A percentile compares a stretch with the other conserved stretches of the same genome.
Evolutionary conservation across 805 yeast species (phyloP).

Genomic region (Candida taoyuanica): DNA sequence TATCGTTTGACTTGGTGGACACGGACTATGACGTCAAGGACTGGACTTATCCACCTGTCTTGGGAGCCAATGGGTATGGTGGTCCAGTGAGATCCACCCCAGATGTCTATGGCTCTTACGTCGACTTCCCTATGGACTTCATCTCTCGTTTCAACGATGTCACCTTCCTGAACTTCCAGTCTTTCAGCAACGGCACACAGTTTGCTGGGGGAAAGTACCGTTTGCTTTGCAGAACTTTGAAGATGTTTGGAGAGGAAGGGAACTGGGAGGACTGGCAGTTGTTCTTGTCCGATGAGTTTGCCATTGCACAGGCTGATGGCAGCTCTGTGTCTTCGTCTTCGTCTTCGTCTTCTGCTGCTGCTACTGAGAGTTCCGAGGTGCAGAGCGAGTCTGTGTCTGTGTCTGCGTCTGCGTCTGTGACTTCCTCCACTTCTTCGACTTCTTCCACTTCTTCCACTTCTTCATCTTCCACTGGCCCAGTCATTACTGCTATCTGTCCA

Average conservation of each 20-base stretch:
- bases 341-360: slow-evolving; percentile 1
- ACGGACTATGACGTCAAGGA: slow-evolving; percentile 9
- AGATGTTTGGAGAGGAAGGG: slow-evolving; percentile 7
- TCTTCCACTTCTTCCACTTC: slow-evolving; percentile 1
- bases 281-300: slow-evolving; percentile 7
- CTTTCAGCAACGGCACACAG: slow-evolving; percentile 10
- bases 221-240: slow-evolving; percentile 10
- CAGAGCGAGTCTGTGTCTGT: slow-evolving; percentile 2
- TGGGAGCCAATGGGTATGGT: slow-evolving; percentile 8
- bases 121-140: slow-evolving; percentile 7
- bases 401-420: background rate
- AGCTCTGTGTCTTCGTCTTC: slow-evolving; percentile 1
- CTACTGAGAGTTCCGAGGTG: background rate
- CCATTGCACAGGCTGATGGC: background rate
- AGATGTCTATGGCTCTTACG: slow-evolving; percentile 1
- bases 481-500: background rate
- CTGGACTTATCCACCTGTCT: slow-evolving; percentile 7
- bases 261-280: slow-evolving; percentile 12
- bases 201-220: slow-evolving; percentile 14
- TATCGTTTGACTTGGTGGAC: slow-evolving; percentile 15
- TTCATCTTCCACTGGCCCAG: background rate
- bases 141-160: background rate
- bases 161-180: slow-evolving; percentile 5
- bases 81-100: slow-evolving; percentile 7
- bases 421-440: slow-evolving; percentile 1